Percentiles rank a stretch among this genome's conserved stretches.
These are phyloP conservation scores for Calvatia gigantea DNA, from an alignment of 768 basidiomycete species.

Conservation along the genomic window DNA sequence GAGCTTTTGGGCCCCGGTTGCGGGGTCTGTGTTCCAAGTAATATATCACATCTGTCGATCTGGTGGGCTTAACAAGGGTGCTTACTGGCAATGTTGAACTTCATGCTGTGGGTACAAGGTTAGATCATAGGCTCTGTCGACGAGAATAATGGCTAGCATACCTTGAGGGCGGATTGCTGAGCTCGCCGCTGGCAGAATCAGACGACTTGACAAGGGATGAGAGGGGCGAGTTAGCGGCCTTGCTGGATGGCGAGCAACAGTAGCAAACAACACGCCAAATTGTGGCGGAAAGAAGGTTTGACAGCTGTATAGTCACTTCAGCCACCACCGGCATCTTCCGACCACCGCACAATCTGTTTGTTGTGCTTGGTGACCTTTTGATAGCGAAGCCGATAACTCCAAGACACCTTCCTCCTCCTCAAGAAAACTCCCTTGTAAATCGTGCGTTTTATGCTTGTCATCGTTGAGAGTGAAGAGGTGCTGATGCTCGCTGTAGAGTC, in stretches of 20 bases:
- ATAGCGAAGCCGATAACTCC: slow-evolving; percentile 13
- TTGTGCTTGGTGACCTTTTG: not conserved
- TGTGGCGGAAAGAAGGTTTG: slow-evolving; percentile 47
- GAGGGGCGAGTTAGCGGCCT: slow-evolving; percentile 18
- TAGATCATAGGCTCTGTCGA: slow-evolving; percentile 13
- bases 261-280: slow-evolving; percentile 31
- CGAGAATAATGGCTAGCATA: slow-evolving; percentile 17
- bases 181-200: slow-evolving; percentile 42
- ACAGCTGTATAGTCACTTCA: slow-evolving; percentile 55
- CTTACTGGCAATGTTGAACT: slow-evolving; percentile 96
- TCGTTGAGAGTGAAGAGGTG: slow-evolving; percentile 2
- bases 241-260: slow-evolving; percentile 28
- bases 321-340: slow-evolving; percentile 41
- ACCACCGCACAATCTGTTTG: not conserved
- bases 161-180: slow-evolving; percentile 31
- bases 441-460: slow-evolving; percentile 18
- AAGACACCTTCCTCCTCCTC: slow-evolving; percentile 39
- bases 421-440: slow-evolving; percentile 33
- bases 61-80: slow-evolving; percentile 15
- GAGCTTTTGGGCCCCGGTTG: slow-evolving; percentile 96
- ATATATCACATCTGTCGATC: slow-evolving; percentile 6
- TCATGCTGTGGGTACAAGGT: slow-evolving; percentile 58
- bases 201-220: slow-evolving; percentile 32
- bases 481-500: slow-evolving; percentile 28
- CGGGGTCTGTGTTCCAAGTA: slow-evolving; percentile 63